Base-by-base conservation (phyloP, 2,329 filamentous ascomycete genomes). In the Epichloe brachyelytri region DNA sequence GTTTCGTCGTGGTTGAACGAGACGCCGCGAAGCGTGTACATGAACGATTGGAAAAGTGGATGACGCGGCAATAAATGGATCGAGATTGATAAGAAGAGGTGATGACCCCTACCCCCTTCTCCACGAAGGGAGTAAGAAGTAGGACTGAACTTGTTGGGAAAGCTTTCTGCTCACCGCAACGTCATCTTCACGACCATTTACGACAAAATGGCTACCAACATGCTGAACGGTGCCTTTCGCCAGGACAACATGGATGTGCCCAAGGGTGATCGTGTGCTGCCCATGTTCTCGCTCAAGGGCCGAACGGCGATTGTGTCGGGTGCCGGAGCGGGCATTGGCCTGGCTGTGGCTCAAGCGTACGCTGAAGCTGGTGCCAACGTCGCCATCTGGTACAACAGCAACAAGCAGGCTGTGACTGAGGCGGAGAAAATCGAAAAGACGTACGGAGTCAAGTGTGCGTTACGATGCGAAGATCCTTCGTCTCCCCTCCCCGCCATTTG, bases 351-450 rank as follows among this genome's bases (percentile, higher is more conserved):
- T 14, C 70, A 83, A 36, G 81, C 72, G 1, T 72, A 82, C 34
- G 83, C 83, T 15, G 84, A 88, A 62, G 80, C 82, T 15, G 84
- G 84, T 46, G 82, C 82, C 52, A 83, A 86, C 57, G 80, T 87
- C 20, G 83, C 81, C 30, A 78, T 86, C 48, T 86, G 80, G 80
- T 87, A 85, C 63, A 83, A 85, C 62, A 78, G 72, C 64, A 86
- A 87, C 67, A 75, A 77, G 60, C 77, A 82, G 58, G 81, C 82
- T 12, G 62, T 80, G 12, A 72, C 77, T 15, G 73, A 79, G 52
- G 83, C 84, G 0, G 73, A 74, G 34, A 78, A 79, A 26, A 82
- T 88, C 44, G 79, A 79, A 60, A 73, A 78, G 60, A 75, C 77
- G 20, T 86, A 82, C 58, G 79, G 79, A 3, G 82, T 89, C 43